phyloP scores from a whole-genome alignment of 805 yeast genomes.

The Nakazawaea ambrosiae region DNA sequence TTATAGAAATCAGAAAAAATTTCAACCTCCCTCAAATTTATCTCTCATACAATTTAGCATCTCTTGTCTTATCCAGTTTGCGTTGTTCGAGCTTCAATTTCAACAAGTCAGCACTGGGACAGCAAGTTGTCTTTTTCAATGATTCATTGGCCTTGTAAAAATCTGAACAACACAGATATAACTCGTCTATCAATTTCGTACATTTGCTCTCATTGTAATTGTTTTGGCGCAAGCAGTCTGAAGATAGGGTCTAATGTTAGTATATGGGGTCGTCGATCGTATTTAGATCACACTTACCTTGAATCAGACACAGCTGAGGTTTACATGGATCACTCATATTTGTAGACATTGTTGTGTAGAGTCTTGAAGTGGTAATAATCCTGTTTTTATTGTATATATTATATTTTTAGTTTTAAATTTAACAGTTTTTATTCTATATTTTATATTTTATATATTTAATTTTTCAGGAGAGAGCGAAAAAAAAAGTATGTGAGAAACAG shows the following conservation, averaged over 20 bases:
- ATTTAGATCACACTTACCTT: constrained; percentile 33
- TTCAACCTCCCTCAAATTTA: background rate
- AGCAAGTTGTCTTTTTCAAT: constrained; percentile 61
- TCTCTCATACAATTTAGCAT: constrained; percentile 41
- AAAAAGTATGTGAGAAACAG: too few species aligned
- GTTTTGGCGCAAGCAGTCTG: constrained; percentile 56
- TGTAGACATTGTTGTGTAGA: too few species aligned
- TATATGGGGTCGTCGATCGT: background rate
- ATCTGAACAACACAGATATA: constrained; percentile 68
- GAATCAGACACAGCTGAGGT: constrained; percentile 76
- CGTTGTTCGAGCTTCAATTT: constrained; percentile 62
- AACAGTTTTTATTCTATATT: too few species aligned
- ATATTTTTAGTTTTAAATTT: too few species aligned
- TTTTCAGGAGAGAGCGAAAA: too few species aligned
- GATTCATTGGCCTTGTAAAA: constrained; percentile 58
- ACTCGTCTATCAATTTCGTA: constrained; percentile 54
- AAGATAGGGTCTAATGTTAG: constrained; percentile 2
- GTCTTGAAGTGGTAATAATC: too few species aligned
- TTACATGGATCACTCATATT: constrained; percentile 48
- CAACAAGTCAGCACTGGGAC: constrained; percentile 65
- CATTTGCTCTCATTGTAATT: constrained; percentile 73
- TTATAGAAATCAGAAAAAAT: too few species aligned
- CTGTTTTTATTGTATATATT: too few species aligned
- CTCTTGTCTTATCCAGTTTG: constrained; percentile 38
- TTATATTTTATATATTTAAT: too few species aligned